Evolutionary conservation across 2,329 filamentous ascomycete species (phyloP), one percentile per base, ranked within the genome.

Genomic region (Fusarium mundagurra): DNA sequence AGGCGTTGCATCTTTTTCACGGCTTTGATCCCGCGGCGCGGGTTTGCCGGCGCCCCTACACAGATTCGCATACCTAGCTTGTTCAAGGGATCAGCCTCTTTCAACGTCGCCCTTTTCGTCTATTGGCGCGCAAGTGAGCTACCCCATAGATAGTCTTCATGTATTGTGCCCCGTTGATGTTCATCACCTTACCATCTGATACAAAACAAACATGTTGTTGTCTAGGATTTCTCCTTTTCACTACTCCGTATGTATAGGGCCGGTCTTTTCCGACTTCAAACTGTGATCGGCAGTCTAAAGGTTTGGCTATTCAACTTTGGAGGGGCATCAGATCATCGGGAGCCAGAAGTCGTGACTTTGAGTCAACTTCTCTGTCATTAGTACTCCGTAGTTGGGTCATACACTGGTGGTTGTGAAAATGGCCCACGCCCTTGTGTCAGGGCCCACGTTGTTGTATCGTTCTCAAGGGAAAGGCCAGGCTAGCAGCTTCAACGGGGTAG

Each of bases 91-190:
- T 73, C 67, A 62, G 58, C 67, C 36, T 60, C 48, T 53, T 50
- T 44, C 34, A 33, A 38, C 44, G 48, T 53, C 34, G 33, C 69
- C 31, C 60, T 53, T 39, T 36, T 33, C 38, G 33, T 69, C 51
- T 20, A 74, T 74, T 74, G 72, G 72, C 47, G 72, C 72, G 72
- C 71, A 72, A 74, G 43, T 64, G 31, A 18, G 24, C n/a, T 44
- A 29, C 34, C 29, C 47, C 50, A 50, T 61, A 54, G 27, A 50
- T 63, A 58, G 27, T 36, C 59, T 48, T 48, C 34, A 22, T 36
- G 14, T 45, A 27, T 53, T 36, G 44, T 29, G 14, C 20, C 13
- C 45, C 36, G 38, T 27, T 18, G 36, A 48, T 27, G 41, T 44
- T 41, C 29, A 51, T 44, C 29, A 33, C 34, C 39, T 31, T 43